phyloP scores from a whole-genome alignment of 1,139 yeast genomes.

The Suhomyces ambrosiae region DNA sequence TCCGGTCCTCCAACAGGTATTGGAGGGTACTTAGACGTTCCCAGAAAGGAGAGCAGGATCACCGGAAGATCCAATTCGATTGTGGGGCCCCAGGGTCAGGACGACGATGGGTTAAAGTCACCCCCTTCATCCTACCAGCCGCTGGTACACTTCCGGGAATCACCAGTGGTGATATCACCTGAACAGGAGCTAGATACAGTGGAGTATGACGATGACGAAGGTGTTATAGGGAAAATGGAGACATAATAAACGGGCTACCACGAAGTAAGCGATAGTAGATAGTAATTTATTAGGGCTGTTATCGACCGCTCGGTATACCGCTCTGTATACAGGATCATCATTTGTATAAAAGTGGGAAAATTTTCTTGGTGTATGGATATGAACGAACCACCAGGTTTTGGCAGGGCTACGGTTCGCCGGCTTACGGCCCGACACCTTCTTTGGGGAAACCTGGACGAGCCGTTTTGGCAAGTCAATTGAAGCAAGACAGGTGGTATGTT shows the following conservation, averaged over 20 bases:
- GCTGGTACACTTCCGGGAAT: constrained; percentile 5
- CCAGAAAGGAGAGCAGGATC: constrained; percentile 7
- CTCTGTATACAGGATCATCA: constrained; percentile 4
- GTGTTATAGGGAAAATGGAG: constrained; percentile 28
- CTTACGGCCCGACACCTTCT: constrained; percentile 38
- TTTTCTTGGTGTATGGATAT: constrained; percentile 7
- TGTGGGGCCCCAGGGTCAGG: constrained; percentile 4
- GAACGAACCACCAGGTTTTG: constrained; percentile 18
- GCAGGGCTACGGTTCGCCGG: constrained; percentile 19
- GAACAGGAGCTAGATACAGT: constrained; percentile 7
- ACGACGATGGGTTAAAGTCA: constrained; percentile 11
- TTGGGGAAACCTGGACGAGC: constrained; percentile 40
- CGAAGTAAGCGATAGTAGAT: too few relatives aligned
- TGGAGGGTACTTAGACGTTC: constrained; percentile 25
- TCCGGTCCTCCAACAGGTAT: constrained; percentile 15
- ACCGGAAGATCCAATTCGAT: constrained; percentile 13
- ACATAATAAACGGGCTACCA: constrained; percentile 4
- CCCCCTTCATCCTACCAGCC: constrained; percentile 12
- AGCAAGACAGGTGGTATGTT: constrained; percentile 30
- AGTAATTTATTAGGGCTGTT: constrained; percentile 2
- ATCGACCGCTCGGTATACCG: too few relatives aligned
- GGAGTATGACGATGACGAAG: constrained; percentile 20
- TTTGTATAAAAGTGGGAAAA: constrained; percentile 5
- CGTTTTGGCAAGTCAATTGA: constrained; percentile 48
- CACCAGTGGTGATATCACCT: constrained; percentile 10